A percentile compares a stretch with the other conserved stretches of the same genome.
These are phyloP conservation scores for Candida hungchunana DNA, from an alignment of 805 yeast genomes.

Conservation along the genomic window DNA sequence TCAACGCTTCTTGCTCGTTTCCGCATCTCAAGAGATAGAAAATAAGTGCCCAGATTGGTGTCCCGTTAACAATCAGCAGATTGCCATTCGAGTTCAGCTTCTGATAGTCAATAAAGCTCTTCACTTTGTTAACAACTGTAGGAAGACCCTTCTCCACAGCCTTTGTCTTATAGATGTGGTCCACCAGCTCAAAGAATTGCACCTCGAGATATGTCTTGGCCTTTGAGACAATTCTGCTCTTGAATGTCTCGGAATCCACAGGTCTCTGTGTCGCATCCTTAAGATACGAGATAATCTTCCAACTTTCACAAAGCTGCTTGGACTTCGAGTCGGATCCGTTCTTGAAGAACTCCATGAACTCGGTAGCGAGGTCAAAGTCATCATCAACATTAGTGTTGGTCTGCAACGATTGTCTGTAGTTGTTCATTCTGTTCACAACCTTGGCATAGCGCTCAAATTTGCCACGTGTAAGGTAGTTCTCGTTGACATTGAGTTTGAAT, in stretches of 20 bases:
- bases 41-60: conserved; percentile 92
- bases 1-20: conserved; percentile 69
- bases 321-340: conserved; percentile 58
- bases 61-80: conserved; percentile 66
- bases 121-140: conserved; percentile 66
- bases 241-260: conserved; percentile 21
- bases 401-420: conserved; percentile 50
- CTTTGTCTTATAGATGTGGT: conserved; percentile 53
- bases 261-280: conserved; percentile 23
- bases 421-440: conserved; percentile 66
- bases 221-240: conserved; percentile 42
- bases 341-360: conserved; percentile 56
- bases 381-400: conserved; percentile 13
- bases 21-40: conserved; percentile 87
- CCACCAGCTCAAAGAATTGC: conserved; percentile 75
- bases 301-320: conserved; percentile 68
- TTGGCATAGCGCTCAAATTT: conserved; percentile 75
- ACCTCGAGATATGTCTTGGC: conserved; percentile 61
- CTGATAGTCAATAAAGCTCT: conserved; percentile 50
- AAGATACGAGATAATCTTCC: conserved; percentile 56
- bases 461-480: conserved; percentile 37
- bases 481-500: conserved; percentile 40
- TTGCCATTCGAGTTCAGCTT: conserved; percentile 42
- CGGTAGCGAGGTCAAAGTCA: conserved; percentile 53
- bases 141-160: conserved; percentile 63